These are phyloP conservation scores for Myxozyma neotropica DNA, from an alignment of 805 yeast genomes.

Conservation along the genomic window DNA sequence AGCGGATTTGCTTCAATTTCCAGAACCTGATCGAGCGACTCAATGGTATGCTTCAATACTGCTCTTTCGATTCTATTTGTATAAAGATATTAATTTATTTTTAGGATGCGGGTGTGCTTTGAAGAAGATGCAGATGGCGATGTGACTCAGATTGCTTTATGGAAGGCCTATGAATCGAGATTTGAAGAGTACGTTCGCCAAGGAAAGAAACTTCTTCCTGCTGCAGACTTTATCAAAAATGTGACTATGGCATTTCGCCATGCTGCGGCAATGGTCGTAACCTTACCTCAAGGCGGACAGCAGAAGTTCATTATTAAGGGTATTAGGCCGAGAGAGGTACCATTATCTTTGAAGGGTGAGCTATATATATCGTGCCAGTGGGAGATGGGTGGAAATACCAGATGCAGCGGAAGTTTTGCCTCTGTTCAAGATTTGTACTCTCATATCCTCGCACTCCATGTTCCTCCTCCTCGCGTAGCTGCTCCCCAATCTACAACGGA, in stretches of 20 bases:
- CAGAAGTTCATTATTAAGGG: conserved; percentile 92
- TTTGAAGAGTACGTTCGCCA: conserved; percentile 62
- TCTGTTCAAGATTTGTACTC: conserved; percentile 24
- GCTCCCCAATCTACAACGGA: too few species aligned
- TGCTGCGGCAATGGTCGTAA: conserved; percentile 91
- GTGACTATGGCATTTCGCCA: conserved; percentile 76
- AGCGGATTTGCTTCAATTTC: conserved; percentile 60
- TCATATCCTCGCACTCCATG: conserved; percentile 34
- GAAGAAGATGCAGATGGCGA: conserved; percentile 76
- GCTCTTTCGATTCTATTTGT: background rate
- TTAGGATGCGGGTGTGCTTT: conserved; percentile 75
- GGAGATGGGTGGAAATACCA: conserved; percentile 11
- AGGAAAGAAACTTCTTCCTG: conserved; percentile 73
- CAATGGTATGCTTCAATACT: conserved; percentile 57
- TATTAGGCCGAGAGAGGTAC: conserved; percentile 73
- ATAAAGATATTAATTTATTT: background rate
- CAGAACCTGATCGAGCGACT: conserved; percentile 90
- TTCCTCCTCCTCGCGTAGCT: conserved; percentile 4
- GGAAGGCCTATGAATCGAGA: conserved; percentile 92
- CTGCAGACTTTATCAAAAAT: conserved; percentile 94
- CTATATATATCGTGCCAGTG: conserved; percentile 34
- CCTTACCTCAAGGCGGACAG: conserved; percentile 57
- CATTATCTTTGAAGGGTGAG: conserved; percentile 40
- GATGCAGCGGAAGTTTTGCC: conserved; percentile 19
- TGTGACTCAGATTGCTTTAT: conserved; percentile 90